phyloP scores from a whole-genome alignment of 169 alveolate species.

The Plasmodium inui region DNA sequence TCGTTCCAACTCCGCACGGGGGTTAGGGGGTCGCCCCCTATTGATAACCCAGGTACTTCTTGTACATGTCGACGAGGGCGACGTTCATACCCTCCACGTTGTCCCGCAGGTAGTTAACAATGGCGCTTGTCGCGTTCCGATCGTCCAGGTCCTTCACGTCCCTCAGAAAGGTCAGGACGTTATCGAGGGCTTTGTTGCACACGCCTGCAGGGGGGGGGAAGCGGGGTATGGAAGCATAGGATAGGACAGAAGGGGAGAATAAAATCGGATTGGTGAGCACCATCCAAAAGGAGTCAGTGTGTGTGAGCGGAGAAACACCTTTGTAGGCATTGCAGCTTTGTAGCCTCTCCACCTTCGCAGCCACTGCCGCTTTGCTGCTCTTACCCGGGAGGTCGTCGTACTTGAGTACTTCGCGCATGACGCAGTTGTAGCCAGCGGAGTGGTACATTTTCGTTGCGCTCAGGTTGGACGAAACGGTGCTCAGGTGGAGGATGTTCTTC shows the following conservation, averaged over 20 bases:
- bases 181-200: constrained; percentile 32
- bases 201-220: constrained; percentile 9
- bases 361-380: neutral
- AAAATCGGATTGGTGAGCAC: neutral
- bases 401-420: constrained; percentile 14
- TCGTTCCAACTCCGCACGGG: neutral
- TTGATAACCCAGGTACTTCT: constrained; percentile 21
- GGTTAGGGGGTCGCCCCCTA: neutral
- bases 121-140: neutral
- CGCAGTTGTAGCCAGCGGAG: constrained; percentile 42
- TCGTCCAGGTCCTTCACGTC: constrained; percentile 15
- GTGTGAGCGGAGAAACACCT: neutral
- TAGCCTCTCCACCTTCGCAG: neutral
- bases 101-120: constrained; percentile 44
- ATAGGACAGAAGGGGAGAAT: neutral
- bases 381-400: constrained; percentile 34
- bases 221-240: neutral
- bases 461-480: constrained; percentile 24
- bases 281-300: neutral
- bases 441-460: constrained; percentile 48
- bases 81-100: constrained; percentile 53
- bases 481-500: constrained; percentile 50
- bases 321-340: neutral
- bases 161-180: constrained; percentile 11
- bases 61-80: constrained; percentile 52